Evolutionary conservation across 2,329 filamentous ascomycete species (phyloP).

Genomic region (Pseudomassariella vexata): DNA sequence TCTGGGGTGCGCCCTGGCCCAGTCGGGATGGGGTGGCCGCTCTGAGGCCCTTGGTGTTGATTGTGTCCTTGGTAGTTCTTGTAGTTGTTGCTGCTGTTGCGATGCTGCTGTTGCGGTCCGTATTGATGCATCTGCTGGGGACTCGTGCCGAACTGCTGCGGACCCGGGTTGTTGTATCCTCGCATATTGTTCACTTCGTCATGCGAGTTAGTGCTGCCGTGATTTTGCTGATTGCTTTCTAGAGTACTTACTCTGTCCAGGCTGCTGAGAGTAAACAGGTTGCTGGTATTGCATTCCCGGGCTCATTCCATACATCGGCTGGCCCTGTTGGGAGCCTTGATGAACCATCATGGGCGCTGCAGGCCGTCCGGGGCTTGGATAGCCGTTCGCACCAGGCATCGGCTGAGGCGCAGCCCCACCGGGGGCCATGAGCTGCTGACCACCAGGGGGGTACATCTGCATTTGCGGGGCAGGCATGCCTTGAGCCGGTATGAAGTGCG

Average conservation of each 20-base stretch:
- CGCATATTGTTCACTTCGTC: constrained; percentile 53
- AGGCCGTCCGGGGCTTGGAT: constrained; percentile 80
- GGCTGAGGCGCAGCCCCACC: constrained; percentile 48
- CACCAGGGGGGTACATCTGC: constrained; percentile 74
- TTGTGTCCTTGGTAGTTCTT: constrained; percentile 44
- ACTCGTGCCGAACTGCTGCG: constrained; percentile 60
- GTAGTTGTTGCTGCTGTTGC: constrained; percentile 48
- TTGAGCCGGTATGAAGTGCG: constrained; percentile 70
- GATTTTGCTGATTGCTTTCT: constrained; percentile 12
- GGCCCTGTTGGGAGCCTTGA: constrained; percentile 88
- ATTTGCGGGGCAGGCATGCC: constrained; percentile 68
- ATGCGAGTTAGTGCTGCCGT: constrained; percentile 29
- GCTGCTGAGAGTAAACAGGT: constrained; percentile 67
- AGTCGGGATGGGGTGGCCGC: constrained; percentile 27
- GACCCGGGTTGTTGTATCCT: constrained; percentile 52
- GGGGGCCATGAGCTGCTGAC: constrained; percentile 60
- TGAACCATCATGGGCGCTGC: constrained; percentile 87
- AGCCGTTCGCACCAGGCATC: constrained; percentile 66
- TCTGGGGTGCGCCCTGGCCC: constrained; percentile 30
- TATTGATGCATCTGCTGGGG: constrained; percentile 62
- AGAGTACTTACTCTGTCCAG: constrained; percentile 63
- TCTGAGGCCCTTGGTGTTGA: constrained; percentile 33
- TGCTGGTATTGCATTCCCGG: constrained; percentile 70
- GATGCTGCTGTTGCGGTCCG: constrained; percentile 50
- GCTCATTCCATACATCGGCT: constrained; percentile 71